phyloP scores from a whole-genome alignment of 805 yeast species.

The Saturnispora ahearnii region DNA sequence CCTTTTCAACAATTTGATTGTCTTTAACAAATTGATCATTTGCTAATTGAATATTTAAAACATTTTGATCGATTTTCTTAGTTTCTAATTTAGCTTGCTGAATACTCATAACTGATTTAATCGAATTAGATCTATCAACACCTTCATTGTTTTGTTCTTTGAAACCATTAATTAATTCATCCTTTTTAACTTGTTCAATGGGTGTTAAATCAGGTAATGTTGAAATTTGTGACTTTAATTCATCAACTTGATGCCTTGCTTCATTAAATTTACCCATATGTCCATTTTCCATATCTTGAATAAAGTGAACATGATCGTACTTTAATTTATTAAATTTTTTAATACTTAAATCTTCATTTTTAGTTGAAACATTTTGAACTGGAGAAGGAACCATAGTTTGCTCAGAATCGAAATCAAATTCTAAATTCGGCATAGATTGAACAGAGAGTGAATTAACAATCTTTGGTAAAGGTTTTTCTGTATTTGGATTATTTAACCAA shows the following conservation, averaged over 20 bases:
- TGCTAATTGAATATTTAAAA: constrained; percentile 11
- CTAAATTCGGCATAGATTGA: constrained; percentile 27
- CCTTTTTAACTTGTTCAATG: not conserved
- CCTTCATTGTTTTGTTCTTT: constrained; percentile 10
- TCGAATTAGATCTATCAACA: constrained; percentile 24
- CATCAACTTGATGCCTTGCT: constrained; percentile 10
- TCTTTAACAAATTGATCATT: constrained; percentile 22
- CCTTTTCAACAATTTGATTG: constrained; percentile 12
- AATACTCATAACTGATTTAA: constrained; percentile 24
- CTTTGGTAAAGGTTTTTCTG: constrained; percentile 28
- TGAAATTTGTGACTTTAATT: constrained; percentile 13
- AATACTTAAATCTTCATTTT: not conserved
- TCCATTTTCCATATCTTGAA: constrained; percentile 20
- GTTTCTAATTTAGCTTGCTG: constrained; percentile 23
- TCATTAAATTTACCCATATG: constrained; percentile 11
- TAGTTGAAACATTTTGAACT: constrained; percentile 3
- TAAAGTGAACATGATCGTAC: constrained; percentile 24
- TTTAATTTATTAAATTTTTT: constrained; percentile 13
- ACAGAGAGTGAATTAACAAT: constrained; percentile 29
- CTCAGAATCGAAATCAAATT: constrained; percentile 17
- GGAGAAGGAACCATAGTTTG: constrained; percentile 23
- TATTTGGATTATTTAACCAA: not conserved
- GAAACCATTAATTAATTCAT: constrained; percentile 18
- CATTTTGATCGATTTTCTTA: constrained; percentile 12
- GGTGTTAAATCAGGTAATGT: constrained; percentile 11